Evolutionary conservation across 805 yeast species (phyloP).

Genomic region (Blastobotrys americana): DNA sequence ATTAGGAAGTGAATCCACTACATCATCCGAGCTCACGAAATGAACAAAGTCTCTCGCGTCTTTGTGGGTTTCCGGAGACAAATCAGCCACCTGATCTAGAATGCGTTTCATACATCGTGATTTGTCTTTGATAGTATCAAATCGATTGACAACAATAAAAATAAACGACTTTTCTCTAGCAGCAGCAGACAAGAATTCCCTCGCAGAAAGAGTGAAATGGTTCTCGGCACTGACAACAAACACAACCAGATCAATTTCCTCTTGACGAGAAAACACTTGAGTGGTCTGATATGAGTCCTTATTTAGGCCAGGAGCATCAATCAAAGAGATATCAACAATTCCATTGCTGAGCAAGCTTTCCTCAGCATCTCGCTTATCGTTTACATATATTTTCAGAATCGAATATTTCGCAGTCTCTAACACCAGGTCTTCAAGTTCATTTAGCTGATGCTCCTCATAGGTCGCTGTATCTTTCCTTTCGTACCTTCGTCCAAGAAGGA

Average conservation of each 20-base stretch:
- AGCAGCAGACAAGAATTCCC: constrained; percentile 85
- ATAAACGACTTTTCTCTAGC: constrained; percentile 87
- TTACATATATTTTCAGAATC: constrained; percentile 71
- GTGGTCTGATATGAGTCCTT: constrained; percentile 91
- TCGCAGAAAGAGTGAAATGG: constrained; percentile 88
- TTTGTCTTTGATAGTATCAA: constrained; percentile 78
- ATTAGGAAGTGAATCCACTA: constrained; percentile 34
- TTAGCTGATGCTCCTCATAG: constrained; percentile 47
- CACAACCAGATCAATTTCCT: constrained; percentile 91
- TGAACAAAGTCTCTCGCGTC: constrained; percentile 88
- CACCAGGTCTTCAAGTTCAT: constrained; percentile 61
- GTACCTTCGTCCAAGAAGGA: constrained; percentile 44
- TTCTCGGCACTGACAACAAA: constrained; percentile 96
- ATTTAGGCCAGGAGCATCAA: constrained; percentile 96
- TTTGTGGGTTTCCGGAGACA: constrained; percentile 88
- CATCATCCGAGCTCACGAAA: constrained; percentile 65
- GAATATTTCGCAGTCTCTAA: constrained; percentile 64
- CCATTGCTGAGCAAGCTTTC: constrained; percentile 79
- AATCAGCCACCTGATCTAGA: constrained; percentile 71
- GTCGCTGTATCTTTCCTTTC: constrained; percentile 54
- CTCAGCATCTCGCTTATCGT: constrained; percentile 60
- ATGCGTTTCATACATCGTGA: constrained; percentile 70
- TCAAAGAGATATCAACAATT: constrained; percentile 81
- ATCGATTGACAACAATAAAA: constrained; percentile 89
- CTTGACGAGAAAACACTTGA: constrained; percentile 91